Evolutionary conservation across 2,329 filamentous ascomycete genomes (phyloP).

Genomic region (Penicillium griseofulvum): DNA sequence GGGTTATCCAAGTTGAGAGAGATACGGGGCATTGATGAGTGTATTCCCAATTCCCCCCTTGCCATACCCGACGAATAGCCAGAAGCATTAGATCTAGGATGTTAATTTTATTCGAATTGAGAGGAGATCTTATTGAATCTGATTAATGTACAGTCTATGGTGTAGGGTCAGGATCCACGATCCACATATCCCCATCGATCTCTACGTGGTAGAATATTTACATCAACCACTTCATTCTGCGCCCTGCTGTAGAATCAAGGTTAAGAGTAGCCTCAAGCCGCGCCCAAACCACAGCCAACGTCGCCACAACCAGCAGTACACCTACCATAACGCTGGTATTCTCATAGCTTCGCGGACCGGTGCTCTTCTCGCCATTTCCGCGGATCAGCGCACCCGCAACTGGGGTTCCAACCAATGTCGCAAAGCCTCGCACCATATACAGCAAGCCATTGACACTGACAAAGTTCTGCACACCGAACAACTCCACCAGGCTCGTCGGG

Average conservation of each 20-base stretch:
- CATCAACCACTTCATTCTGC: constrained; percentile 19
- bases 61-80: too few species aligned
- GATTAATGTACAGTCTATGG: not conserved
- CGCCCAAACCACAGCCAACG: constrained; percentile 27
- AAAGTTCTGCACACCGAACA: constrained; percentile 42
- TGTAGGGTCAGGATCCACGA: not conserved
- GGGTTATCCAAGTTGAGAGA: too few species aligned
- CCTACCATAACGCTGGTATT: constrained; percentile 27
- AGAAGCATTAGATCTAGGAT: too few species aligned
- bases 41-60: too few species aligned
- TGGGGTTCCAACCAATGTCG: constrained; percentile 40
- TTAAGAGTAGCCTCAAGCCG: constrained; percentile 23
- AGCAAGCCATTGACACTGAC: constrained; percentile 40
- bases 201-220: not conserved
- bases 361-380: constrained; percentile 8
- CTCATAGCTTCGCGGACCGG: constrained; percentile 19
- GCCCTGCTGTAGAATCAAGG: constrained; percentile 7
- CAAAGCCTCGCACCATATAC: constrained; percentile 41
- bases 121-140: not conserved
- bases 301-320: constrained; percentile 22
- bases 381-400: constrained; percentile 31
- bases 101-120: not conserved
- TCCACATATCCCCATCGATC: not conserved
- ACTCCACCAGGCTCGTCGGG: constrained; percentile 39
- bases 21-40: too few species aligned